phyloP scores from a whole-genome alignment of 495 filamentous ascomycete genomes.

The Penicillium waksmanii region DNA sequence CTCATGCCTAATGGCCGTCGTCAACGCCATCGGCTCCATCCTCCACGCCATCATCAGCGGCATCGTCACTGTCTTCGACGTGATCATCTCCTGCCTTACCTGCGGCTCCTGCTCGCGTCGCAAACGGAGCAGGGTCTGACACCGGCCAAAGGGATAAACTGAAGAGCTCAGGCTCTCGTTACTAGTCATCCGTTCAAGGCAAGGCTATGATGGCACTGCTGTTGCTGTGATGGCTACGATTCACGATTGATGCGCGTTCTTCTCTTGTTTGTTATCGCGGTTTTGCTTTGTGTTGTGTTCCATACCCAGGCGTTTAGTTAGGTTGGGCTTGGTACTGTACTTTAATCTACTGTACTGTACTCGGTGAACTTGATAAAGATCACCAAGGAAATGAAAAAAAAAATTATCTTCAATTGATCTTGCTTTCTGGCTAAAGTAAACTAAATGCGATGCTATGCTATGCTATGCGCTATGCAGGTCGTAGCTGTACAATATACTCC shows the following conservation, averaged over 20 bases:
- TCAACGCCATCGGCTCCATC: slow-evolving; percentile 77
- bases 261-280: not conserved
- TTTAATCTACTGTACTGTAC: too few species aligned
- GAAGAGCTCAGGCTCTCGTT: too few species aligned
- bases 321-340: too few species aligned
- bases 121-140: slow-evolving; percentile 32
- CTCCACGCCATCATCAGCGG: slow-evolving; percentile 80
- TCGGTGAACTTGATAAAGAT: too few species aligned
- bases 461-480: not conserved
- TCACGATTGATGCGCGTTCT: slow-evolving; percentile 10
- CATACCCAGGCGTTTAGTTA: slow-evolving; percentile 23
- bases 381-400: not conserved
- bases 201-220: not conserved
- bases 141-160: not conserved
- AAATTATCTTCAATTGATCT: not conserved
- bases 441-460: not conserved
- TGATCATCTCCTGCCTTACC: slow-evolving; percentile 85
- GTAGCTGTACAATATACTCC: not conserved
- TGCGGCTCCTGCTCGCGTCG: slow-evolving; percentile 65
- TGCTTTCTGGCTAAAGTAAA: not conserved
- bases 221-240: slow-evolving; percentile 10
- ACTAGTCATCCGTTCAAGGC: too few species aligned
- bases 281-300: not conserved
- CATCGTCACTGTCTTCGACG: slow-evolving; percentile 77
- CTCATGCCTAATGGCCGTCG: slow-evolving; percentile 77